Evolutionary conservation across 257 asterid species (phyloP).

Genomic region (Catharanthus roseus): DNA sequence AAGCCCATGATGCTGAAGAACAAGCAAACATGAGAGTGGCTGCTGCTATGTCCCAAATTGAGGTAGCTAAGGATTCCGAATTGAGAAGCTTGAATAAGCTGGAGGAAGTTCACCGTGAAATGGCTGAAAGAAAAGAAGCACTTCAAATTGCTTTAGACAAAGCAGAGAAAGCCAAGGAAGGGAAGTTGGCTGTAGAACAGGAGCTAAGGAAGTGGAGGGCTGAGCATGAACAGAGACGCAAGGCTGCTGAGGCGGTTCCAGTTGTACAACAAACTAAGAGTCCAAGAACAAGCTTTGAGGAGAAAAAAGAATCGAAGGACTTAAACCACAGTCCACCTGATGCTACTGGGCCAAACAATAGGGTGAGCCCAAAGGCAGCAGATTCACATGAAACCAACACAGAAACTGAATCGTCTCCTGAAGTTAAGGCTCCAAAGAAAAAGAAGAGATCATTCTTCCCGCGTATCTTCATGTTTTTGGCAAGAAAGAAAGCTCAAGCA

Average conservation of each 20-base stretch:
- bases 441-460: constrained; percentile 64
- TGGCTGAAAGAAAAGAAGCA: constrained; percentile 47
- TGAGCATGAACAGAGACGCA: constrained; percentile 69
- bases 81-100: constrained; percentile 53
- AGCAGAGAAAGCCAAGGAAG: constrained; percentile 76
- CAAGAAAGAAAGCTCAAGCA: constrained; percentile 34
- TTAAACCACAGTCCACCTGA: constrained; percentile 22
- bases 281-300: constrained; percentile 37
- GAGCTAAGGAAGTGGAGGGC: constrained; percentile 84
- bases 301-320: constrained; percentile 27
- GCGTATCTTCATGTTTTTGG: constrained; percentile 45
- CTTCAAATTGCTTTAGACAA: constrained; percentile 50
- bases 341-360: constrained; percentile 27
- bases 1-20: constrained; percentile 85
- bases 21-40: constrained; percentile 60
- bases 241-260: constrained; percentile 41
- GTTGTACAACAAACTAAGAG: constrained; percentile 18
- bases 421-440: constrained; percentile 34
- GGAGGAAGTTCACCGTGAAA: constrained; percentile 60
- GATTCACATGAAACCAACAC: constrained; percentile 33
- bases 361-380: constrained; percentile 45
- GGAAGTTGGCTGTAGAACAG: constrained; percentile 72
- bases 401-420: constrained; percentile 51
- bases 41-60: constrained; percentile 63
- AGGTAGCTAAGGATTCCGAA: constrained; percentile 79